phyloP scores from a whole-genome alignment of 768 basidiomycete genomes.

The Lepiota subincarnata region DNA sequence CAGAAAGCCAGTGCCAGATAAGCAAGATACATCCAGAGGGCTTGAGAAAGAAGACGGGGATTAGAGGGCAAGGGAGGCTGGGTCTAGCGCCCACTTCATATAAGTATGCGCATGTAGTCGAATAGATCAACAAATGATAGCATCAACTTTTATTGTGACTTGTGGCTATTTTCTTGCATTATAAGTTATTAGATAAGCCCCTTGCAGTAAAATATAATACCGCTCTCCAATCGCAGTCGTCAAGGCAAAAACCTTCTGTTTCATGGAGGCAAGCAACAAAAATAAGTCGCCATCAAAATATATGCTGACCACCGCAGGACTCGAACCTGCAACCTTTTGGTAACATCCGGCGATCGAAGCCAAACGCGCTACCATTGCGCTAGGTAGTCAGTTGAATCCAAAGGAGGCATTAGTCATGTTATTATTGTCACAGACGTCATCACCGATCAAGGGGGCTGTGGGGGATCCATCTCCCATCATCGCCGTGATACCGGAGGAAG shows the following conservation, averaged over 20 bases:
- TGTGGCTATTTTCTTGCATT: too few relatives aligned
- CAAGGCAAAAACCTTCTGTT: too few relatives aligned
- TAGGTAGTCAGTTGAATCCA: slow-evolving; percentile 53
- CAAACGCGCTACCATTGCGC: slow-evolving; percentile 96
- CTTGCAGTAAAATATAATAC: too few relatives aligned
- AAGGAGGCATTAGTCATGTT: neutral
- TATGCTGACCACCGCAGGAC: slow-evolving; percentile 94
- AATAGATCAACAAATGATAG: too few relatives aligned
- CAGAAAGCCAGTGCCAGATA: neutral
- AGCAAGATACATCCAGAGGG: neutral
- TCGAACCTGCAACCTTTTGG: slow-evolving; percentile 98
- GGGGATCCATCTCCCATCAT: neutral
- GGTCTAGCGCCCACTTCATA: too few relatives aligned
- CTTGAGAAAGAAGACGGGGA: neutral
- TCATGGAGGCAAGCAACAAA: too few relatives aligned
- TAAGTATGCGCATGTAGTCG: too few relatives aligned
- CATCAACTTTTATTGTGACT: too few relatives aligned
- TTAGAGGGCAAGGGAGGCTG: slow-evolving; percentile 9
- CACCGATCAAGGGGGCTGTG: neutral
- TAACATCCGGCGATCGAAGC: slow-evolving; percentile 60
- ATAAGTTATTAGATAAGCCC: too few relatives aligned
- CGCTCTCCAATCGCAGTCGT: too few relatives aligned
- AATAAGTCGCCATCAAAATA: too few relatives aligned
- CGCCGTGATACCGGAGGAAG: neutral
- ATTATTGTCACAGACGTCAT: neutral